Conservation (phyloP, 306 rosid genomes). For the Vigna hirtella region DNA sequence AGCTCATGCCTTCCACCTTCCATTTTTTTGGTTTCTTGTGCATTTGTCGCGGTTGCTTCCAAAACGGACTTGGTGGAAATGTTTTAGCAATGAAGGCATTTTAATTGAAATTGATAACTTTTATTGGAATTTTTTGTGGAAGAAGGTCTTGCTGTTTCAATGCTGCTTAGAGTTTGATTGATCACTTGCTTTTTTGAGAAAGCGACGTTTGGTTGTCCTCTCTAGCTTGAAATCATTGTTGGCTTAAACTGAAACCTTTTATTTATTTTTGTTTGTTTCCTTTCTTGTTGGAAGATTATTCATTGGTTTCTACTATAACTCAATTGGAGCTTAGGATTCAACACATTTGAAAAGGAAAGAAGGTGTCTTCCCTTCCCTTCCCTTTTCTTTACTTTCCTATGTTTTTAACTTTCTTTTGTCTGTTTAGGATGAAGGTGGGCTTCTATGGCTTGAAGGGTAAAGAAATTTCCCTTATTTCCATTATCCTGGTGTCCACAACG, state of each 20-base stretch:
- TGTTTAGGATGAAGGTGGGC: slow-evolving; percentile 76
- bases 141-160: neutral
- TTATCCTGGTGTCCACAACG: slow-evolving; percentile 67
- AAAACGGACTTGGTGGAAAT: neutral
- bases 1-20: neutral
- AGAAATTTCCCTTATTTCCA: slow-evolving; percentile 74
- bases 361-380: slow-evolving; percentile 6
- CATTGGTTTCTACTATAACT: slow-evolving; percentile 3
- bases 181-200: neutral
- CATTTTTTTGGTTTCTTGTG: neutral
- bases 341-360: neutral
- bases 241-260: slow-evolving; percentile 22
- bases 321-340: too few relatives aligned
- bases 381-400: neutral
- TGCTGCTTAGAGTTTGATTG: slow-evolving; percentile 13
- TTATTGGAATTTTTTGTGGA: neutral
- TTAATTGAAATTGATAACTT: neutral
- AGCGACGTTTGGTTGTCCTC: slow-evolving; percentile 11
- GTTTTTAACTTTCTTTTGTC: slow-evolving; percentile 31
- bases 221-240: slow-evolving; percentile 1
- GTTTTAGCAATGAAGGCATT: neutral
- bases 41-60: too few relatives aligned
- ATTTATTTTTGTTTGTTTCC: neutral
- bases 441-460: slow-evolving; percentile 72
- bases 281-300: slow-evolving; percentile 1